phyloP scores from a whole-genome alignment of 805 yeast genomes.

The Pichia exigua region DNA sequence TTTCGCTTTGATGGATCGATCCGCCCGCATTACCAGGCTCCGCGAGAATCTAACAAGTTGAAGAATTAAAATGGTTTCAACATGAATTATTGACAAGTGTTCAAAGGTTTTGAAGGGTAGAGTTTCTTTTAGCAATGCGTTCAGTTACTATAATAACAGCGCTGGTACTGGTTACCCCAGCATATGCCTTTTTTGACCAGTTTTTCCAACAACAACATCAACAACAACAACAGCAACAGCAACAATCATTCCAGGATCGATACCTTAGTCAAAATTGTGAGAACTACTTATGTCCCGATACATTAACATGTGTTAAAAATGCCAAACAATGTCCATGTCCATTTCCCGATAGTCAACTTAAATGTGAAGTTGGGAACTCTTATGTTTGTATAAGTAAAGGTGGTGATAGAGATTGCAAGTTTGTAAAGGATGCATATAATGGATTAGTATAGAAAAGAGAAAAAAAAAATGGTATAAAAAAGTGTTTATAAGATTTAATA shows the following conservation, averaged over 20 bases:
- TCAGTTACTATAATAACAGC: background rate
- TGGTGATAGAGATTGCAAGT: constrained; percentile 74
- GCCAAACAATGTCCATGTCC: constrained; percentile 85
- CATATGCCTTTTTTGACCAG: constrained; percentile 19
- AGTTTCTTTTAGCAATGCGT: background rate
- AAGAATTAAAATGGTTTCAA: too few relatives aligned
- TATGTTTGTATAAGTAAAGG: constrained; percentile 79
- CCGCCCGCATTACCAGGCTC: constrained; percentile 12
- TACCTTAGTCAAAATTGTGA: constrained; percentile 35
- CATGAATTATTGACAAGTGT: background rate
- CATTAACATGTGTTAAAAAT: constrained; percentile 63
- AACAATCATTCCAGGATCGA: constrained; percentile 29
- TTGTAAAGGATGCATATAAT: constrained; percentile 67
- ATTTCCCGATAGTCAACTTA: constrained; percentile 75
- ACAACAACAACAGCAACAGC: constrained; percentile 26
- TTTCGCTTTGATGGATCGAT: constrained; percentile 13
- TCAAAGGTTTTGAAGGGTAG: background rate
- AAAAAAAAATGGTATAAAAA: background rate
- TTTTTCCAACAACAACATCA: constrained; percentile 15
- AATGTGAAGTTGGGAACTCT: constrained; percentile 62
- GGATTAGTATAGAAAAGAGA: constrained; percentile 30
- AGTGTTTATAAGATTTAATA: background rate
- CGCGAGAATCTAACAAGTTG: background rate
- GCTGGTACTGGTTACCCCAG: background rate
- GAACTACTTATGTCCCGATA: constrained; percentile 73